phyloP scores from a whole-genome alignment of 1,139 yeast species.

The Wickerhamomyces sp. region DNA sequence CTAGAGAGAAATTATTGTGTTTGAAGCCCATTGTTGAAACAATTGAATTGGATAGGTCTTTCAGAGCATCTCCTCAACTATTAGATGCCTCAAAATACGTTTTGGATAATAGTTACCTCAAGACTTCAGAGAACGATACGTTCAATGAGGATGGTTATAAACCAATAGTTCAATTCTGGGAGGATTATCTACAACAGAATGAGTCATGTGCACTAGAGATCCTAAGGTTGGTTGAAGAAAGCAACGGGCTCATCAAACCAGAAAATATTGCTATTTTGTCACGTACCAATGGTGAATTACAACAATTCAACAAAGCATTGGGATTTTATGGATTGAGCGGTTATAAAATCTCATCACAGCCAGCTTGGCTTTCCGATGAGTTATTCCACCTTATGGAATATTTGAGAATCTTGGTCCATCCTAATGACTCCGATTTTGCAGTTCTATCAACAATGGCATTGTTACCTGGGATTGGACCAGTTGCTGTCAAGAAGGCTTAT shows the following conservation, averaged over 20 bases:
- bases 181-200: conserved; percentile 32
- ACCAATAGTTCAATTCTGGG: conserved; percentile 32
- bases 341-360: conserved; percentile 41
- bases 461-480: conserved; percentile 29
- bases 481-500: conserved; percentile 24
- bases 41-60: conserved; percentile 42
- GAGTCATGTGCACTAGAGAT: conserved; percentile 43
- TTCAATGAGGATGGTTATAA: conserved; percentile 18
- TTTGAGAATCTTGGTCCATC: conserved; percentile 36
- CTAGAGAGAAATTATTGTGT: conserved; percentile 22
- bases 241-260: conserved; percentile 42
- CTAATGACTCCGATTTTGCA: conserved; percentile 28
- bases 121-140: not conserved
- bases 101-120: conserved; percentile 13
- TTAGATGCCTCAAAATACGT: conserved; percentile 36
- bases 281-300: conserved; percentile 49
- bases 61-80: conserved; percentile 56
- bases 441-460: conserved; percentile 28
- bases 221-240: conserved; percentile 35
- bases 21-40: conserved; percentile 23
- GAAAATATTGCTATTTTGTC: conserved; percentile 54
- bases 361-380: conserved; percentile 49
- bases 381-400: conserved; percentile 48
- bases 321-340: conserved; percentile 38
- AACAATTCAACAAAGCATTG: conserved; percentile 38